Conservation (phyloP, 768 basidiomycete species). For the Tephrocybe sp. region DNA sequence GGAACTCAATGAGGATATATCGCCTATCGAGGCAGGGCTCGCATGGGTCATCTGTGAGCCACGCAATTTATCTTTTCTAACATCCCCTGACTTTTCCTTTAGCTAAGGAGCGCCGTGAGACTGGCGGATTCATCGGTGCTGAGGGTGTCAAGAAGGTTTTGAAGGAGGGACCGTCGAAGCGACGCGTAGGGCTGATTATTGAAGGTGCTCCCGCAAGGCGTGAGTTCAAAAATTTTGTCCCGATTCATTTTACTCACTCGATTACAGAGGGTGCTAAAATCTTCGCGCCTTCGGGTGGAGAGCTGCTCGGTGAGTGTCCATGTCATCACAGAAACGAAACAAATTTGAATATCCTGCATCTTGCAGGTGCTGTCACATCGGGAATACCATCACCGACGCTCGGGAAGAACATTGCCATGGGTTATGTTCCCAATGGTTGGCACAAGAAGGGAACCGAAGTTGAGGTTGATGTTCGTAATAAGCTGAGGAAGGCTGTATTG, state of each 20-base stretch:
- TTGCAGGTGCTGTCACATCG: constrained; percentile 76
- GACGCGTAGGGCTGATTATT: constrained; percentile 81
- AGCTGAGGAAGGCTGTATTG: constrained; percentile 71
- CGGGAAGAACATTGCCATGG: constrained; percentile 95
- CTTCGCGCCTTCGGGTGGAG: constrained; percentile 50
- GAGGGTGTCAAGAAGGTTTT: constrained; percentile 72
- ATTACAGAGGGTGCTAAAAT: constrained; percentile 76
- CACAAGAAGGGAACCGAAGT: constrained; percentile 92
- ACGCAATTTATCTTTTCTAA: not conserved
- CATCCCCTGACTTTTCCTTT: not conserved
- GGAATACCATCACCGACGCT: constrained; percentile 94
- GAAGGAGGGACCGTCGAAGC: constrained; percentile 72
- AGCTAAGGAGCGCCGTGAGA: constrained; percentile 84
- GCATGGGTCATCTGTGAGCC: constrained; percentile 88
- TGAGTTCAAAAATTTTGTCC: constrained; percentile 34
- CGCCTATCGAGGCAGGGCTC: constrained; percentile 89
- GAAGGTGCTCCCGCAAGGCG: constrained; percentile 86
- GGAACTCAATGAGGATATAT: constrained; percentile 85
- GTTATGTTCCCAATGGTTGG: constrained; percentile 75
- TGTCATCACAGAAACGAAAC: constrained; percentile 7
- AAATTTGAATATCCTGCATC: constrained; percentile 20
- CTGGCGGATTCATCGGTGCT: constrained; percentile 77
- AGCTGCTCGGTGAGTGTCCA: constrained; percentile 57
- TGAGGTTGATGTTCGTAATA: constrained; percentile 81
- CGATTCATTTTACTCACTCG: not conserved